Conservation (phyloP, 1,284 basidiomycete species). For the Volvariella volvacea region DNA sequence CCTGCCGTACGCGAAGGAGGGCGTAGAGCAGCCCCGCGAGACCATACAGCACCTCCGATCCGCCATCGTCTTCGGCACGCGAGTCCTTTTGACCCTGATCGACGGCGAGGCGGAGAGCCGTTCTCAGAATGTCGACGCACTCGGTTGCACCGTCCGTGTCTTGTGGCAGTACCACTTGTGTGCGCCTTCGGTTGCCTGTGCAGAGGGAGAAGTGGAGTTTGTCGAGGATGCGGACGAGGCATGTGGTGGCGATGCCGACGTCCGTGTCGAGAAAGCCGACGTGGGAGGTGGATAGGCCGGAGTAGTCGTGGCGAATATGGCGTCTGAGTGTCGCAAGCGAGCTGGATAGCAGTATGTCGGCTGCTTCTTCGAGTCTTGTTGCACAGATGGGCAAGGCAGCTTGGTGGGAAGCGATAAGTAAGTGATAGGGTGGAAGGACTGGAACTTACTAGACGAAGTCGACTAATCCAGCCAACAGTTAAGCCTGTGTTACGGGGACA, state of each 20-base stretch:
- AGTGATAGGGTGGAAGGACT: no score
- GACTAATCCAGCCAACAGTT: no score
- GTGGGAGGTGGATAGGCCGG: no score
- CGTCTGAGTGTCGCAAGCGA: no score
- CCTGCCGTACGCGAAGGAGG: constrained; percentile 32
- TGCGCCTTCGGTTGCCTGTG: constrained; percentile 2
- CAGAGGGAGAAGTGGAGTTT: constrained; percentile 1
- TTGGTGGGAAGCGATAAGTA: no score
- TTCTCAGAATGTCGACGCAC: no score
- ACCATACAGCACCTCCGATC: constrained; percentile 51
- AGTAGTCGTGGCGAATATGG: no score
- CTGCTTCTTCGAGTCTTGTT: no score
- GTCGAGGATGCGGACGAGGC: constrained; percentile 5
- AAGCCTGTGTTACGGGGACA: no score
- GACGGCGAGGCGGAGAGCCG: constrained; percentile 8
- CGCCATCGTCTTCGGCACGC: constrained; percentile 25
- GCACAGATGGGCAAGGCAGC: no score
- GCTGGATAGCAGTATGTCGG: no score
- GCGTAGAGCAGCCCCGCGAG: constrained; percentile 50
- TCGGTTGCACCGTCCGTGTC: not conserved
- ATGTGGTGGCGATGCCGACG: constrained; percentile 24
- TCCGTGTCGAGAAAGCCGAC: constrained; percentile 28
- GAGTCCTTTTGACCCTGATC: constrained; percentile 14
- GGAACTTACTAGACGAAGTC: no score
- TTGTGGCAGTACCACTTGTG: constrained; percentile 1